phyloP scores from a whole-genome alignment of 768 basidiomycete genomes.

The Rhodotorula toruloides region DNA sequence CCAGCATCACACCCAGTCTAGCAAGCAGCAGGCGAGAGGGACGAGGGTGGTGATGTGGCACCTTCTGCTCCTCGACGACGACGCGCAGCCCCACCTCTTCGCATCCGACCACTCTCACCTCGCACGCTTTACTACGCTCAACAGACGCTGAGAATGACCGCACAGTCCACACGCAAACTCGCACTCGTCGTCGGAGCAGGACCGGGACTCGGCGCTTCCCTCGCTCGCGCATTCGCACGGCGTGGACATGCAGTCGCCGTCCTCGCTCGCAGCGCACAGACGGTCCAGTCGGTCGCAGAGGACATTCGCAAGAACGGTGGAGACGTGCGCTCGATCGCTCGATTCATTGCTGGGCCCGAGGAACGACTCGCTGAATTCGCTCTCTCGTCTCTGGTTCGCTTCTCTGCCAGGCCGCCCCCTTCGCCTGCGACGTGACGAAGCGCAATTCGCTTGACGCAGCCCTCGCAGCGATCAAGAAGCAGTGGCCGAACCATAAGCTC shows the following conservation, averaged over 20 bases:
- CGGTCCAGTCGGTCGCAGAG: constrained; percentile 11
- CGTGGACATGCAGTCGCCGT: constrained; percentile 41
- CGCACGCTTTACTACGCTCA: too few relatives aligned
- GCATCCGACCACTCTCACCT: background rate
- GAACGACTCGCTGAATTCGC: background rate
- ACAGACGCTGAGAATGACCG: too few relatives aligned
- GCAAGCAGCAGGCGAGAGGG: too few relatives aligned
- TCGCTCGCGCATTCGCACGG: constrained; percentile 33
- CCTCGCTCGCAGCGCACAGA: constrained; percentile 29
- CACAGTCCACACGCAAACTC: background rate
- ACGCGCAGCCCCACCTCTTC: too few relatives aligned
- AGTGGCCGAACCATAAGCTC: constrained; percentile 25
- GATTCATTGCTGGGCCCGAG: too few relatives aligned
- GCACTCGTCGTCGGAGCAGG: constrained; percentile 30
- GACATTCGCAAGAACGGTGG: constrained; percentile 26
- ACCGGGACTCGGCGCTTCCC: constrained; percentile 24
- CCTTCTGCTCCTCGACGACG: too few relatives aligned
- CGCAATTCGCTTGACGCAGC: constrained; percentile 23
- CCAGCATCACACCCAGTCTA: background rate
- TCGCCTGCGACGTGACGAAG: constrained; percentile 35
- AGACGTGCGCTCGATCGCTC: constrained; percentile 3
- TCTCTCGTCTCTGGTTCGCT: background rate
- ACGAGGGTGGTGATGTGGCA: too few relatives aligned
- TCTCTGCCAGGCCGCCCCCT: constrained; percentile 25
- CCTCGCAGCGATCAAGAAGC: constrained; percentile 29